Evolutionary conservation across 768 basidiomycete species (phyloP).

Genomic region (Hydnomerulius pinastri): DNA sequence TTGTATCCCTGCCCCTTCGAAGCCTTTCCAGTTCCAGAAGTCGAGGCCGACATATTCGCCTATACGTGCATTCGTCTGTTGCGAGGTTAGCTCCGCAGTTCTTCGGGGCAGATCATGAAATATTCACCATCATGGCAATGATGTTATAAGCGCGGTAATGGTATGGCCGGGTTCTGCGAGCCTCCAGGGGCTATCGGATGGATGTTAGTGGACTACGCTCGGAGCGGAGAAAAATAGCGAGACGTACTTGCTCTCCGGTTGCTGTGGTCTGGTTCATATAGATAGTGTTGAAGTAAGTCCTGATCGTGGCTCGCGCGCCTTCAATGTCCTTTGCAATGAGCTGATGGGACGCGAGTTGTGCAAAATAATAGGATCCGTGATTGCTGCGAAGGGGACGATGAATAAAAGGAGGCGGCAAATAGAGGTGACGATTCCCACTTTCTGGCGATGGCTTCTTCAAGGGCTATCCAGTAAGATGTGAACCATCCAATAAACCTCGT

Average conservation of each 20-base stretch:
- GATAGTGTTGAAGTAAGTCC: conserved; percentile 50
- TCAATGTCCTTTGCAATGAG: conserved; percentile 50
- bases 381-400: conserved; percentile 43
- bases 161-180: conserved; percentile 60
- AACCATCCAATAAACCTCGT: conserved; percentile 58
- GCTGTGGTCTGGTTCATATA: conserved; percentile 56
- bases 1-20: conserved; percentile 55
- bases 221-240: not conserved
- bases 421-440: conserved; percentile 46
- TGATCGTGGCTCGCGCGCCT: conserved; percentile 48
- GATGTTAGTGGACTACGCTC: not conserved
- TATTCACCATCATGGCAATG: conserved; percentile 60
- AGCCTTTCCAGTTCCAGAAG: conserved; percentile 52
- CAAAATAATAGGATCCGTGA: conserved; percentile 65
- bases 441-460: conserved; percentile 44
- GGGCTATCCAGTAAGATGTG: conserved; percentile 46
- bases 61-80: conserved; percentile 58
- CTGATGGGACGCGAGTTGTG: conserved; percentile 59
- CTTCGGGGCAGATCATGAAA: conserved; percentile 13
- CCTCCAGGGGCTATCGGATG: conserved; percentile 53
- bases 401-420: not conserved
- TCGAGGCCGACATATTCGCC: conserved; percentile 46
- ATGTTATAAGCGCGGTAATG: conserved; percentile 72
- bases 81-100: not conserved
- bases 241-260: conserved; percentile 56